Conservation (phyloP, 768 basidiomycete genomes). For the Sporobolomyces roseus region DNA sequence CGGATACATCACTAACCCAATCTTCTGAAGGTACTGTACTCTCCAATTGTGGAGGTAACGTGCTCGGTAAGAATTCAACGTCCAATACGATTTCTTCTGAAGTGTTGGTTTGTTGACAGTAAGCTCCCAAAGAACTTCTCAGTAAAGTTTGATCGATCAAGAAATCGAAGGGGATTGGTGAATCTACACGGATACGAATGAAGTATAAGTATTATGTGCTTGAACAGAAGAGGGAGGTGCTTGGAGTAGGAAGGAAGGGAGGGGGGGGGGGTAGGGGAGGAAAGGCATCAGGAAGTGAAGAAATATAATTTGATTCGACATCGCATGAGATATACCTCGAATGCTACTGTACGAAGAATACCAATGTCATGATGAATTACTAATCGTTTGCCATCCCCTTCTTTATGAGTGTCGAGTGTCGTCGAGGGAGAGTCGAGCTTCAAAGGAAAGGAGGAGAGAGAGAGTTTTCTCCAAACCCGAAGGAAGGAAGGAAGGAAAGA, state of each 20-base stretch:
- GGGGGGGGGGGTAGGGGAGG: background rate
- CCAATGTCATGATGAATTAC: constrained; percentile 37
- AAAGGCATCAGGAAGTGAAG: constrained; percentile 43
- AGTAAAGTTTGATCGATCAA: constrained; percentile 61
- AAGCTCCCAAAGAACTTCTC: constrained; percentile 62
- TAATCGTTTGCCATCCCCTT: constrained; percentile 29
- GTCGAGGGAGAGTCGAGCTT: background rate
- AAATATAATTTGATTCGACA: constrained; percentile 32
- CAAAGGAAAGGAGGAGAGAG: background rate
- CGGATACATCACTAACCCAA: constrained; percentile 75
- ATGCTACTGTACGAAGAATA: constrained; percentile 42
- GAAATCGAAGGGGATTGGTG: constrained; percentile 88
- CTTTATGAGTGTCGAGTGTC: background rate
- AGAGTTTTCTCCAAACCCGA: too few species aligned
- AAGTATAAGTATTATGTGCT: background rate
- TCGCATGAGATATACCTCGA: constrained; percentile 42
- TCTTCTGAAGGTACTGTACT: constrained; percentile 79
- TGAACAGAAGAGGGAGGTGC: background rate
- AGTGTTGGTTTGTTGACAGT: constrained; percentile 57
- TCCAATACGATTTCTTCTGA: constrained; percentile 88
- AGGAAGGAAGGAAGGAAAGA: too few species aligned
- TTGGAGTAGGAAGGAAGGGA: background rate
- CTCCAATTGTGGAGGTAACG: constrained; percentile 79
- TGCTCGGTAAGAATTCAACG: constrained; percentile 84
- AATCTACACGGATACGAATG: background rate